Conservation (phyloP, 2,329 filamentous ascomycete genomes). For the Cladosporium sp. region DNA sequence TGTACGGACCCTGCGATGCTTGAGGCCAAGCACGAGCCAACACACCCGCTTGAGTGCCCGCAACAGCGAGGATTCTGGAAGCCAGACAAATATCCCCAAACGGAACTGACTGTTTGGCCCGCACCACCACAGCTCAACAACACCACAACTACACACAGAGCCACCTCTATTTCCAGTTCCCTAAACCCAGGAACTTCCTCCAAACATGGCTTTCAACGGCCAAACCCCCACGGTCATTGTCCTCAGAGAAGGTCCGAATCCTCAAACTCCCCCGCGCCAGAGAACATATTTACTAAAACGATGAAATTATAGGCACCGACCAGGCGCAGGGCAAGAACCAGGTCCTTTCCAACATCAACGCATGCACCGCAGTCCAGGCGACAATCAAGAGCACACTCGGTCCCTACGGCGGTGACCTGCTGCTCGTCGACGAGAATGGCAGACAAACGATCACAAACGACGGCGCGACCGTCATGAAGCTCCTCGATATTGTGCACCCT, state of each 20-base stretch:
- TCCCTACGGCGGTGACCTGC: conserved; percentile 92
- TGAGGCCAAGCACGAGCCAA: not conserved
- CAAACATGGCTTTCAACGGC: conserved; percentile 88
- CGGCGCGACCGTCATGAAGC: conserved; percentile 99
- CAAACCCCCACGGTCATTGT: conserved; percentile 98
- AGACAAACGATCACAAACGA: conserved; percentile 98
- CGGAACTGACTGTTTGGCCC: not conserved
- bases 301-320: conserved; percentile 72
- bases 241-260: conserved; percentile 82
- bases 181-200: conserved; percentile 10
- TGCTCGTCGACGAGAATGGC: conserved; percentile 95
- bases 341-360: conserved; percentile 97
- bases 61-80: conserved; percentile 15
- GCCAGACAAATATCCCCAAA: conserved; percentile 13
- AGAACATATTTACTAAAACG: conserved; percentile 19
- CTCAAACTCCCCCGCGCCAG: conserved; percentile 10
- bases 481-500: conserved; percentile 97
- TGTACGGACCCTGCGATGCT: not conserved
- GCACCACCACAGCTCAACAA: conserved; percentile 8
- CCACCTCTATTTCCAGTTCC: not conserved
- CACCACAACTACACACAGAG: not conserved
- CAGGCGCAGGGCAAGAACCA: conserved; percentile 96
- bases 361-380: conserved; percentile 90
- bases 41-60: not conserved
- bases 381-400: conserved; percentile 96